Base-by-base conservation (phyloP, 2,329 filamentous ascomycete species). In the Aphanoascus verrucosus region DNA sequence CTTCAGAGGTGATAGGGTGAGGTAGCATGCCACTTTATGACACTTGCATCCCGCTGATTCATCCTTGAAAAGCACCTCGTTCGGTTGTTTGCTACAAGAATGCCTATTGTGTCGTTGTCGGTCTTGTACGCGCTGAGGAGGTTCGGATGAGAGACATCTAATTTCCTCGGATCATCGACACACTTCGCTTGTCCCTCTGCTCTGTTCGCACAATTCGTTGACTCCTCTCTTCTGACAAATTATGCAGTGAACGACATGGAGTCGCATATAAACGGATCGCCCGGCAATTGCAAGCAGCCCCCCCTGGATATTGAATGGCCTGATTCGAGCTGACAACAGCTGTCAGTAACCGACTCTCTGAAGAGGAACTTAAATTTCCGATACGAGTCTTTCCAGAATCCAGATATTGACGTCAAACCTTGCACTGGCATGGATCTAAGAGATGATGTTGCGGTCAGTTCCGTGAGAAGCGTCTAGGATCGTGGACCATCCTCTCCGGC, bases 401-500 rank as follows among this genome's bases (percentile, higher is more conserved):
- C 48, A 50, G 31, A 51, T 44, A 31, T 51, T 51, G 49, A 51
- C 49, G 49, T 51, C 48, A 50, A 50, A 34, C 35, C 35, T 32
- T 17, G 15, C 15, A 35, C 4, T n/a, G 19, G 40, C 48, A 50
- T 50, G 48, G 48, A 43, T 50, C 9, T 8, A 17, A 31, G 37
- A 35, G n/a, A 20, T 35, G 15, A 43, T 50, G 49, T 51, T 51
- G 49, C 49, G 49, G 49, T 43, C 49, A 44, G 49, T 51, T 44
- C 49, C 49, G 49, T 31, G 28, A 31, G 37, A 34, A n/a, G n/a
- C n/a, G n/a, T n/a, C n/a, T n/a, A n/a, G 6, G 20, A 9, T 49
- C 47, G 47, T 41, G 47, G 37, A 20, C 35, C 31, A 44, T 35
- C 49, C 49, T 40, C 38, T 15, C 32, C 40, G 41, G 15, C 31